Base-by-base conservation (phyloP, 179 eudicot species). In the Carnegiea gigantea region DNA sequence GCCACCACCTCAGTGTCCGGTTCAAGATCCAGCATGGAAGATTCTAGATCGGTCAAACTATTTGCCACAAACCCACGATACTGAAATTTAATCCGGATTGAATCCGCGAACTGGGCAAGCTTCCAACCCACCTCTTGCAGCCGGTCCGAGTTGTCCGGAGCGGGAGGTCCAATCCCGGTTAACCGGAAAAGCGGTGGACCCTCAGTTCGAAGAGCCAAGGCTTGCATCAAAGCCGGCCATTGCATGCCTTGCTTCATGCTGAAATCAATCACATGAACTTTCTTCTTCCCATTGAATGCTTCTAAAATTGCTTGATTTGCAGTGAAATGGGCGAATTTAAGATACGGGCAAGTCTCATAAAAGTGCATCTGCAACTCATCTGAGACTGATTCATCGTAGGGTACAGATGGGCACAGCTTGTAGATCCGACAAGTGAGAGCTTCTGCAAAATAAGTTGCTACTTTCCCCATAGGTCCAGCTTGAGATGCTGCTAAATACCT, bases 181-280 rank as follows among this genome's bases (percentile, higher is more conserved):
- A 95, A 82, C 1, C 97, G 80, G 20, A 95, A 94, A 9, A 89
- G 82, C 6, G 99, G 98, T 0, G 97, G 97, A 0, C 98, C 98
- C 4, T 93, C 98, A 0, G 91, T 88, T 0, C 97, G 86, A 0
- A 90, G 73, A 0, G 99, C 99, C 1, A 95, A 80, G 0, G 97
- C 98, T 48, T 95, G 99, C 92, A 95, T 87, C 71, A 95, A 84
- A 20, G 93, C 93, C 6, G 98, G 99, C 99, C 99, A 95, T 70
- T 95, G 99, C 92, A 95, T 90, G 64, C 99, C 99, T 72, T 95
- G 94, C 18, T 92, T 95, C 87, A 95, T 85, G 70, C 99, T 89
- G 62, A 95, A 95, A 89, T 94, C 99, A 54, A 95, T 86, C 0
- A 95, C 96, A 71, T 95, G 99, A 17, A 94, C 98, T 14, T 84